A percentile compares a stretch with the other conserved stretches of the same genome.
Conservation (phyloP, 164 flowering plant species). For the Platanus orientalis region DNA sequence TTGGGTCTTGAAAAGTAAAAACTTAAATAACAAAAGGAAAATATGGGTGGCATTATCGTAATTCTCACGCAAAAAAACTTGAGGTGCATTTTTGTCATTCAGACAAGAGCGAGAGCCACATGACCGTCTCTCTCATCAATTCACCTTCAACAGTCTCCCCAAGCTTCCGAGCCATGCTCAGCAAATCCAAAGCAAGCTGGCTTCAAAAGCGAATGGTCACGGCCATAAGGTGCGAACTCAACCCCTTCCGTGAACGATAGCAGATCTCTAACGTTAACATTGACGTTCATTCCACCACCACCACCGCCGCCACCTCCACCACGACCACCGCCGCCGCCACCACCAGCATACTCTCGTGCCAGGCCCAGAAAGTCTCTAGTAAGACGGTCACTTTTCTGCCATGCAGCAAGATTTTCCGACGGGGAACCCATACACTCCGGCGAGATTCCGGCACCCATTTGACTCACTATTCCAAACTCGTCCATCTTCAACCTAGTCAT, state of each 20-base stretch:
- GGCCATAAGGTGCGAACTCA: constrained; percentile 28
- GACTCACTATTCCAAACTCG: constrained; percentile 11
- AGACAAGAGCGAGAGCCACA: too few relatives aligned
- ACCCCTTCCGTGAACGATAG: constrained; percentile 35
- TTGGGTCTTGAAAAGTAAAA: neutral
- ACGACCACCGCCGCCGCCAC: too few relatives aligned
- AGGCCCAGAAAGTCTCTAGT: constrained; percentile 84
- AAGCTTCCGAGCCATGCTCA: neutral
- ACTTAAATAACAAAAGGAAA: too few relatives aligned
- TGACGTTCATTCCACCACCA: too few relatives aligned
- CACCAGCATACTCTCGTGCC: too few relatives aligned
- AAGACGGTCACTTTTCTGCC: constrained; percentile 48
- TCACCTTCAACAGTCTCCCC: neutral
- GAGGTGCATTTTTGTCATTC: too few relatives aligned
- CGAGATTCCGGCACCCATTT: constrained; percentile 10
- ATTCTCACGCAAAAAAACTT: too few relatives aligned
- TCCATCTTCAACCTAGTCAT: too few relatives aligned
- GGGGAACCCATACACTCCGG: constrained; percentile 16
- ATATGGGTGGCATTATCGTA: neutral
- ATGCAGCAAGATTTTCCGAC: constrained; percentile 27
- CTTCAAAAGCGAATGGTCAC: too few relatives aligned
- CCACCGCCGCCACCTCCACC: constrained; percentile 16
- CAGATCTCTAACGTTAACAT: constrained; percentile 25
- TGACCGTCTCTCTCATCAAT: neutral
- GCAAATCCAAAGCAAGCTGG: neutral